phyloP scores from a whole-genome alignment of 305 asterid genomes.

The Fraxinus dipetala region DNA sequence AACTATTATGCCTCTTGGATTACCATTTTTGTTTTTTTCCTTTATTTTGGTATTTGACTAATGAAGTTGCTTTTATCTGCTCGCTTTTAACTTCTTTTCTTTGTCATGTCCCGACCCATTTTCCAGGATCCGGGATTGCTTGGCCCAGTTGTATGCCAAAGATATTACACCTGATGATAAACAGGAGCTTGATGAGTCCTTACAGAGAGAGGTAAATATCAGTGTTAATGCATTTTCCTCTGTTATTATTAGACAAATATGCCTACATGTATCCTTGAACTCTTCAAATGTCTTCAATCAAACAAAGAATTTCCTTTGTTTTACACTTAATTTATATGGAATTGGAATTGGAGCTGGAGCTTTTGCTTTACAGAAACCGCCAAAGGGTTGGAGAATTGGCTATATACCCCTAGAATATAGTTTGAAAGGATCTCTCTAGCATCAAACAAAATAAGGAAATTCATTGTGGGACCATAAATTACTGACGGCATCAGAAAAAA shows the following conservation, averaged over 20 bases:
- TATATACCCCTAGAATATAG: neutral
- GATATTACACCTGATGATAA: conserved; percentile 94
- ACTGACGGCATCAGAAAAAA: neutral
- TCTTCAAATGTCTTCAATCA: neutral
- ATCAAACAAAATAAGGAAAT: neutral
- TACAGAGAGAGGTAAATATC: conserved; percentile 78
- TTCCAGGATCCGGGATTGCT: conserved; percentile 79
- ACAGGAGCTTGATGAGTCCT: conserved; percentile 90
- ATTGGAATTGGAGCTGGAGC: neutral
- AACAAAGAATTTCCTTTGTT: neutral
- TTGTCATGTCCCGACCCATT: conserved; percentile 3
- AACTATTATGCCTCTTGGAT: neutral
- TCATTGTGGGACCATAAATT: neutral
- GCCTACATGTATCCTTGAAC: neutral
- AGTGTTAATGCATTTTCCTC: neutral
- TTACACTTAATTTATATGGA: neutral
- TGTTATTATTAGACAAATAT: neutral
- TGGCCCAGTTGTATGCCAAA: conserved; percentile 70
- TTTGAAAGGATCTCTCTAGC: neutral
- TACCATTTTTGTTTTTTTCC: neutral
- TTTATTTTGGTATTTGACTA: neutral
- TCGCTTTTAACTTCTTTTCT: conserved; percentile 12
- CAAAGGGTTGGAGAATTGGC: neutral
- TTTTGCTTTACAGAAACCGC: neutral
- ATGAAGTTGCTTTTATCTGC: neutral